Base-by-base conservation (phyloP, 2,329 filamentous ascomycete genomes). In the Fusarium xylarioides region DNA sequence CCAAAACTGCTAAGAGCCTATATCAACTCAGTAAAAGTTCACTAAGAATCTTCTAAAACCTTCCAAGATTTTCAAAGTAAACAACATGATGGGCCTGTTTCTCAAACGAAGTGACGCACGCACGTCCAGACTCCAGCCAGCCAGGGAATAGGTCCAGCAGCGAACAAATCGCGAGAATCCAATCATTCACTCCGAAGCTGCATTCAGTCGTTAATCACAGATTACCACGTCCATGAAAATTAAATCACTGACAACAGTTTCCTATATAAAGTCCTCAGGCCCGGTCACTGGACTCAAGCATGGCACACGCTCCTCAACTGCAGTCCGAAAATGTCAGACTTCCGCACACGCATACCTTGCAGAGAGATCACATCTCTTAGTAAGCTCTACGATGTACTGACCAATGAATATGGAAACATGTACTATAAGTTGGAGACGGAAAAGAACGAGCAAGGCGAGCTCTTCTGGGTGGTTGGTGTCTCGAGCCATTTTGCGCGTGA, bases 181-280 rank as follows among this genome's bases (percentile, higher is more conserved):
- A 35, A 11, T 19, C 30, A 6, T 15, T 10, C 4, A 12, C 34
- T 8, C 34, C 2, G 34, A 53, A 11, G 23, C 7, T 26, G 23
- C 23, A 8, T 28, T 21, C 1, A 11, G 2, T 11, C 3, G n/a
- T 21, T 26, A 28, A 54, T 54, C 34, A 18, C 7, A 40, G 34
- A 38, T n/a, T 1, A 4, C 2, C 7, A 7, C 4, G 4, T 16
- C 10, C 7, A 5, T 18, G 2, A 11, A 1, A 11, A 28, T 18
- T 0, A 18, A 16, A 40, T 40, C 50, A 54, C 19, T 38, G 14
- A 28, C 14, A 10, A 40, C 28, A 15, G 4, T 28, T 40, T 3
- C 34, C 19, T 54, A 54, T 54, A 28, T 54, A 30, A 54, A 9
- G 23, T 40, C 50, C 50, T 40, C 14, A 54, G 35, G 50, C 23